Evolutionary conservation across 108 stramenopile genomes (phyloP).

Genomic region (Nannochloropsis salina): DNA sequence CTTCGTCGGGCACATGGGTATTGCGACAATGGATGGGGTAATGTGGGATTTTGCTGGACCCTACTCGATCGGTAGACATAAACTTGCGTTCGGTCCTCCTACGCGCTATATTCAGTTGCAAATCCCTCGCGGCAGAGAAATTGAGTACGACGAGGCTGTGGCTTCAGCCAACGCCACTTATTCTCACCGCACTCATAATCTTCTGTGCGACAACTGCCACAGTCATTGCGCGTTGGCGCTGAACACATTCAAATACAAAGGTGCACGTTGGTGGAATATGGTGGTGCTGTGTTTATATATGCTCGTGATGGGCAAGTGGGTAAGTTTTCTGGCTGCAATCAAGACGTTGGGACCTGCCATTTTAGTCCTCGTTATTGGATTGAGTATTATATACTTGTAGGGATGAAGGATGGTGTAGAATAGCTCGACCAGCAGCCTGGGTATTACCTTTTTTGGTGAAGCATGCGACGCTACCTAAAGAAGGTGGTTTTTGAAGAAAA

Average conservation of each 20-base stretch:
- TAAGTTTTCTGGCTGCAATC: slow-evolving; percentile 33
- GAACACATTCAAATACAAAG: slow-evolving; percentile 68
- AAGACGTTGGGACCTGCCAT: slow-evolving; percentile 45
- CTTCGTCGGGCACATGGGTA: slow-evolving; percentile 93
- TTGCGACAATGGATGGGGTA: slow-evolving; percentile 71
- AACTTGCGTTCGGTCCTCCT: slow-evolving; percentile 53
- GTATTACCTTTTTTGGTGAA: too few species aligned
- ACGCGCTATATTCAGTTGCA: slow-evolving; percentile 56
- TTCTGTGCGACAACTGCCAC: slow-evolving; percentile 96
- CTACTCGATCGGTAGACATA: slow-evolving; percentile 72
- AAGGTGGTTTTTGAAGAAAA: too few species aligned
- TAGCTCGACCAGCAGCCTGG: too few species aligned
- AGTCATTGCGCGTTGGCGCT: slow-evolving; percentile 87
- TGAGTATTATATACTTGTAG: slow-evolving; percentile 19
- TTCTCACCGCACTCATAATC: slow-evolving; percentile 80
- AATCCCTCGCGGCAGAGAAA: slow-evolving; percentile 21
- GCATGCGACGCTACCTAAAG: too few species aligned
- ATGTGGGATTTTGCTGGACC: slow-evolving; percentile 92
- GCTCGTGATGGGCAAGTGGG: slow-evolving; percentile 74
- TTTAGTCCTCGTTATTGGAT: slow-evolving; percentile 25
- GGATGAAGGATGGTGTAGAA: too few species aligned
- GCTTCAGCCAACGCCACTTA: slow-evolving; percentile 74
- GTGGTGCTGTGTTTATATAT: slow-evolving; percentile 78
- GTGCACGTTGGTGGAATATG: slow-evolving; percentile 81
- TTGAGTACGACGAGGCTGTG: slow-evolving; percentile 74